These are phyloP conservation scores for Ophiosphaerella korrae DNA, from an alignment of 2,329 filamentous ascomycete species.

Conservation along the genomic window DNA sequence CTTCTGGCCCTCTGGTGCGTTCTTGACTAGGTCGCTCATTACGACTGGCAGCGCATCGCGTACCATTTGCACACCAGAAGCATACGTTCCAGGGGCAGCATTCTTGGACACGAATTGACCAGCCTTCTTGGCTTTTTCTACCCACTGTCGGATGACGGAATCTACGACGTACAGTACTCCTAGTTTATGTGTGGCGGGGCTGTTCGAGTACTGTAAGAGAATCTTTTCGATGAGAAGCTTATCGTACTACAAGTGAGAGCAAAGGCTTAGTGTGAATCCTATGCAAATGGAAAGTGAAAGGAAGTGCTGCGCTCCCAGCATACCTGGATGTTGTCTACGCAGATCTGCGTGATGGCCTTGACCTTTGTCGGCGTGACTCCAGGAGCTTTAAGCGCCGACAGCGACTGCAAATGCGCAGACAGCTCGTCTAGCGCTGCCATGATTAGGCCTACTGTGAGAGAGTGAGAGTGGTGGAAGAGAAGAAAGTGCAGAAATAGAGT, in stretches of 20 bases:
- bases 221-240: slow-evolving; percentile 94
- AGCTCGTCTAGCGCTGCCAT: slow-evolving; percentile 85
- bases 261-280: slow-evolving; percentile 32
- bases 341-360: slow-evolving; percentile 81
- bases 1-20: slow-evolving; percentile 90
- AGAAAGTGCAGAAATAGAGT: slow-evolving; percentile 14
- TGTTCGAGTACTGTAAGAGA: slow-evolving; percentile 95
- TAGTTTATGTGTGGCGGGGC: slow-evolving; percentile 92
- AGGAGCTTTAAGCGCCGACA: slow-evolving; percentile 88
- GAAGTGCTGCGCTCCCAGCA: slow-evolving; percentile 21
- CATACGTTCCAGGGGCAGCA: slow-evolving; percentile 89
- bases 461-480: slow-evolving; percentile 26
- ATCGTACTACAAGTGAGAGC: slow-evolving; percentile 71
- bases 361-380: slow-evolving; percentile 95
- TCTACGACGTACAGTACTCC: slow-evolving; percentile 99
- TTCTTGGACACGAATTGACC: slow-evolving; percentile 78
- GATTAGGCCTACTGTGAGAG: slow-evolving; percentile 36
- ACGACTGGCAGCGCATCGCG: slow-evolving; percentile 90
- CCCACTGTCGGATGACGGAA: slow-evolving; percentile 98
- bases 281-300: slow-evolving; percentile 8
- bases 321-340: slow-evolving; percentile 63
- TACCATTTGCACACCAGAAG: slow-evolving; percentile 93
- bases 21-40: slow-evolving; percentile 93
- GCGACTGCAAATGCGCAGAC: slow-evolving; percentile 86
- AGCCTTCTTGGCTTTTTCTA: slow-evolving; percentile 88